Base-by-base conservation (phyloP, 768 basidiomycete genomes). In the Tulasnella sp. region DNA sequence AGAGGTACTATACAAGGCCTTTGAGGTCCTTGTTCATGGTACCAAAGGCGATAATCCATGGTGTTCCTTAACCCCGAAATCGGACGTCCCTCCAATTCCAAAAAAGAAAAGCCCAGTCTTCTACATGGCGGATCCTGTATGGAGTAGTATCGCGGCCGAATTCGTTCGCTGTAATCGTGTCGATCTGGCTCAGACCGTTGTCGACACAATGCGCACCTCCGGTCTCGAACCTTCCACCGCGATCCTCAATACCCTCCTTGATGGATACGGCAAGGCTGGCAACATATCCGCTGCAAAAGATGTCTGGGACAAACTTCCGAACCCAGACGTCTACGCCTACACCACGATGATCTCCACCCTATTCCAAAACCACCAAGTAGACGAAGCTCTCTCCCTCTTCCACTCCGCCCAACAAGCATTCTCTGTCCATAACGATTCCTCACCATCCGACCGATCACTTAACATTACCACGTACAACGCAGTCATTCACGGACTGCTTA, bases 401-500 rank as follows among this genome's bases (percentile, higher is more conserved):
- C 21, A 50, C 1, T 17, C n/a, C 8, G 41, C 41, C 17, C 17
- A 42, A 17, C 8, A 6, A 17, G 8, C 25, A 6, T 42, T 42
- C n/a, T n/a, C 6, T 6, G 41, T n/a, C 29, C 60, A 60, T 23
- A 54, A 53, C 49, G n/a, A 60, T 42, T 66, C 45, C n/a, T n/a
- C n/a, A n/a, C n/a, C n/a, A n/a, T n/a, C n/a, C n/a, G n/a, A n/a
- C n/a, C n/a, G n/a, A n/a, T n/a, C n/a, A n/a, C 34, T 32, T 25
- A 37, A 23, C 37, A 4, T 49, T 53, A 9, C 31, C 46, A 42
- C 66, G 0, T 83, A 85, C 65, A 93, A 92, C 67, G 82, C 82
- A n/a, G 77, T 83, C 39, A 67, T 94, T 12, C 74, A 82, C 42
- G 82, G 82, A 19, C 70, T 90, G 12, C 74, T 94, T 21, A 62